Conservation (phyloP, 495 filamentous ascomycete genomes). For the Penicillium silybi region DNA sequence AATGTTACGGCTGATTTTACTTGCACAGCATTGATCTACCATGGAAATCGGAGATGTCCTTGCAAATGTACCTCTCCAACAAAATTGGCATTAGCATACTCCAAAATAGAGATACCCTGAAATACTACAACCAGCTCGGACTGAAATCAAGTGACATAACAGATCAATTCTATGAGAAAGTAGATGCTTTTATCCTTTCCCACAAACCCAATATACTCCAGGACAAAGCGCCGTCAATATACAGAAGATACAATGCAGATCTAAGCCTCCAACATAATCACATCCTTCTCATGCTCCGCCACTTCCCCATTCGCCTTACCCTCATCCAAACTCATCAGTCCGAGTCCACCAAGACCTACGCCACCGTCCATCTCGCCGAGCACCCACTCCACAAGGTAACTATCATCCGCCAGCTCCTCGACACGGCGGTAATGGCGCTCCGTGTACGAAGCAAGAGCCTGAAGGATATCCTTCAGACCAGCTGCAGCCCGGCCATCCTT, state of each 20-base stretch:
- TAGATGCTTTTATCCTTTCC: slow-evolving; percentile 26
- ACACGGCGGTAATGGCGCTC: slow-evolving; percentile 85
- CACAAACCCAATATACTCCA: slow-evolving; percentile 23
- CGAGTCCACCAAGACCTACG: slow-evolving; percentile 40
- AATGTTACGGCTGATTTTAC: background rate
- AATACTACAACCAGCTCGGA: background rate
- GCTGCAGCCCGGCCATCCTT: slow-evolving; percentile 47
- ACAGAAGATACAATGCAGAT: slow-evolving; percentile 18
- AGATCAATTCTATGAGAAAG: slow-evolving; percentile 25
- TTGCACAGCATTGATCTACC: slow-evolving; percentile 3
- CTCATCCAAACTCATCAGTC: slow-evolving; percentile 25
- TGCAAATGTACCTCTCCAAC: background rate
- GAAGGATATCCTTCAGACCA: slow-evolving; percentile 75
- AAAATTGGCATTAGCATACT: background rate
- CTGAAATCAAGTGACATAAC: background rate
- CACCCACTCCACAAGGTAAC: slow-evolving; percentile 89
- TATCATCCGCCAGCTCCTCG: slow-evolving; percentile 90
- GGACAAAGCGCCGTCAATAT: slow-evolving; percentile 28
- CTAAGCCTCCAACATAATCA: slow-evolving; percentile 42
- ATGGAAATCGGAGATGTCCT: slow-evolving; percentile 1
- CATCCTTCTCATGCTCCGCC: slow-evolving; percentile 42
- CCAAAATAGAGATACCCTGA: slow-evolving; percentile 23
- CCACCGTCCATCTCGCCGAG: slow-evolving; percentile 85
- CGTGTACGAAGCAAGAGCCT: slow-evolving; percentile 79
- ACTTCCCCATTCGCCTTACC: slow-evolving; percentile 19